A percentile compares a stretch with the other conserved stretches of the same genome.
Conservation (phyloP, 2,329 filamentous ascomycete genomes). For the Sclerotinia glacialis region DNA sequence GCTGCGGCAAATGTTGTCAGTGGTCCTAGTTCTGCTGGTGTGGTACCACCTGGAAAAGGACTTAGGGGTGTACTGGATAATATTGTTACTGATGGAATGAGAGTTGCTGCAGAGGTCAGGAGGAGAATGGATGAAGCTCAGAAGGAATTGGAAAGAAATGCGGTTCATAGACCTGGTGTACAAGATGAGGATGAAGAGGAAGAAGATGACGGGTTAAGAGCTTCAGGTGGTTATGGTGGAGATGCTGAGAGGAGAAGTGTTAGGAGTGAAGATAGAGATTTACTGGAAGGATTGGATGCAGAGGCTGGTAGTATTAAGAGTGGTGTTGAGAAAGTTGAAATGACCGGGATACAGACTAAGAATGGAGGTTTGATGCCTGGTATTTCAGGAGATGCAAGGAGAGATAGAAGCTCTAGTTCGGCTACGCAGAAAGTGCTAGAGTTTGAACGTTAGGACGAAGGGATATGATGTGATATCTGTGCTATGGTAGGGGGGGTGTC, state of each 20-base stretch:
- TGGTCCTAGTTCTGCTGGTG: constrained; percentile 34
- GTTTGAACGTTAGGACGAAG: constrained; percentile 43
- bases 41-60: constrained; percentile 58
- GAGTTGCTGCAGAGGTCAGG: constrained; percentile 87
- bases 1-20: constrained; percentile 41
- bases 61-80: constrained; percentile 92
- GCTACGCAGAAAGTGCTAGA: constrained; percentile 46
- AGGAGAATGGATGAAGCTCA: constrained; percentile 95
- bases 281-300: constrained; percentile 72
- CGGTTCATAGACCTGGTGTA: constrained; percentile 63
- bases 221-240: constrained; percentile 50
- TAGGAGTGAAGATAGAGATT: constrained; percentile 64
- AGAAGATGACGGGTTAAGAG: constrained; percentile 49
- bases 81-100: constrained; percentile 96
- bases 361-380: constrained; percentile 12
- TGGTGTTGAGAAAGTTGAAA: constrained; percentile 30
- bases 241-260: constrained; percentile 64
- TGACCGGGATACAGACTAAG: constrained; percentile 25
- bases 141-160: constrained; percentile 82
- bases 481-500: background rate
- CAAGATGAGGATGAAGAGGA: constrained; percentile 70
- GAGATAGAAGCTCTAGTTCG: constrained; percentile 35
- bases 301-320: constrained; percentile 51
- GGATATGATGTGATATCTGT: background rate
- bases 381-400: constrained; percentile 29